Evolutionary conservation across 345 rosid genomes (phyloP).

Genomic region (Firmiana major): DNA sequence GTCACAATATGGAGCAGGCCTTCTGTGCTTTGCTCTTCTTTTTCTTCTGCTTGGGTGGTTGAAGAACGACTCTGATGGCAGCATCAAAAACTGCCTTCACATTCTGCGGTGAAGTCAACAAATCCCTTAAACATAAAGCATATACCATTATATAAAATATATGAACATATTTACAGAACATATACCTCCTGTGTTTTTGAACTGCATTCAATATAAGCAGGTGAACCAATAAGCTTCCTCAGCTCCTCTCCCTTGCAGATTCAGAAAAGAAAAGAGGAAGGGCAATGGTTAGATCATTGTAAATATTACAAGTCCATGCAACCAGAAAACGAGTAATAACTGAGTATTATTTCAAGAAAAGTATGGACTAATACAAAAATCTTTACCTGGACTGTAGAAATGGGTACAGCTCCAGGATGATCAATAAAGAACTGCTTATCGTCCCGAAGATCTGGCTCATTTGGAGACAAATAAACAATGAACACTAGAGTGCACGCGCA

Average conservation of each 20-base stretch:
- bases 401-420: constrained; percentile 96
- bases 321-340: neutral
- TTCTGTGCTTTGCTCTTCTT: constrained; percentile 88
- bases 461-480: constrained; percentile 22
- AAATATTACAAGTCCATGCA: neutral
- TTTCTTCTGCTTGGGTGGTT: constrained; percentile 90
- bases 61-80: constrained; percentile 90
- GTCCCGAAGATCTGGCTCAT: constrained; percentile 79
- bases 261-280: neutral
- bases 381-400: constrained; percentile 65
- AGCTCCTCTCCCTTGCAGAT: constrained; percentile 78
- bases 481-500: neutral
- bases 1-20: constrained; percentile 88
- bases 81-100: constrained; percentile 92
- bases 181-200: constrained; percentile 92
- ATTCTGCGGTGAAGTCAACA: constrained; percentile 47
- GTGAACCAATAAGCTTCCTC: constrained; percentile 75
- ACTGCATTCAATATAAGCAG: constrained; percentile 93
- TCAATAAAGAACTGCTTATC: constrained; percentile 86
- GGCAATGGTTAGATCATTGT: neutral
- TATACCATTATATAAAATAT: neutral
- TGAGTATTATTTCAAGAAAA: neutral
- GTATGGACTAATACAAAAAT: neutral
- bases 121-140: constrained; percentile 1
- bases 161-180: neutral